Percentiles rank a stretch among this genome's conserved stretches.
These are phyloP conservation scores for Rhododendron ovatum DNA, from an alignment of 148 eudicot genomes.

Conservation along the genomic window DNA sequence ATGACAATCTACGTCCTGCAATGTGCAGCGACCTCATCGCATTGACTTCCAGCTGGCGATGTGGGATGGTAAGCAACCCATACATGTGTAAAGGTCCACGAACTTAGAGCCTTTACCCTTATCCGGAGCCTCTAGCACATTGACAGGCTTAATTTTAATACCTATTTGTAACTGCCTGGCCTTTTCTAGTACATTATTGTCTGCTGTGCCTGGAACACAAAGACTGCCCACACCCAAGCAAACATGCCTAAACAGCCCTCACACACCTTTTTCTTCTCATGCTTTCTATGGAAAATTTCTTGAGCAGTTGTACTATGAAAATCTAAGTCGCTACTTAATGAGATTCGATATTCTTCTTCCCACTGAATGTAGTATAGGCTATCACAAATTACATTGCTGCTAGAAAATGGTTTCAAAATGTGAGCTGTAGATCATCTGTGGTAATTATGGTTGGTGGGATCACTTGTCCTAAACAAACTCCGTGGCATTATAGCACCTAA, in stretches of 20 bases:
- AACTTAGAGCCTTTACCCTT: background rate
- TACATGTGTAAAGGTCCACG: background rate
- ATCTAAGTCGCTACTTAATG: background rate
- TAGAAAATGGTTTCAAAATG: background rate
- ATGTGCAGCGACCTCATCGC: background rate
- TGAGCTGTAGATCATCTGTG: background rate
- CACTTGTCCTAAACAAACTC: background rate
- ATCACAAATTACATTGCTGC: background rate
- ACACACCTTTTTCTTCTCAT: background rate
- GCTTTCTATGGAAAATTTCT: background rate
- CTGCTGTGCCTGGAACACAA: background rate
- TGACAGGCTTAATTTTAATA: background rate
- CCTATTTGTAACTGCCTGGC: background rate
- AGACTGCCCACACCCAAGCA: background rate
- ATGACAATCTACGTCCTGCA: background rate
- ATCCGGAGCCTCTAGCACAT: background rate
- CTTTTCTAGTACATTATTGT: background rate
- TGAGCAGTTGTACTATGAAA: background rate
- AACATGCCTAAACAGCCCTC: background rate
- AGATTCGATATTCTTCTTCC: background rate
- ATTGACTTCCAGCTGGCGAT: background rate
- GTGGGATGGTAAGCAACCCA: background rate
- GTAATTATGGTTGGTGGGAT: background rate
- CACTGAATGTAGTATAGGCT: background rate
- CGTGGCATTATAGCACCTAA: background rate